Evolutionary conservation across 441 rosid species (phyloP), one percentile per base, ranked within the genome.

Genomic region (Daphne laureola): DNA sequence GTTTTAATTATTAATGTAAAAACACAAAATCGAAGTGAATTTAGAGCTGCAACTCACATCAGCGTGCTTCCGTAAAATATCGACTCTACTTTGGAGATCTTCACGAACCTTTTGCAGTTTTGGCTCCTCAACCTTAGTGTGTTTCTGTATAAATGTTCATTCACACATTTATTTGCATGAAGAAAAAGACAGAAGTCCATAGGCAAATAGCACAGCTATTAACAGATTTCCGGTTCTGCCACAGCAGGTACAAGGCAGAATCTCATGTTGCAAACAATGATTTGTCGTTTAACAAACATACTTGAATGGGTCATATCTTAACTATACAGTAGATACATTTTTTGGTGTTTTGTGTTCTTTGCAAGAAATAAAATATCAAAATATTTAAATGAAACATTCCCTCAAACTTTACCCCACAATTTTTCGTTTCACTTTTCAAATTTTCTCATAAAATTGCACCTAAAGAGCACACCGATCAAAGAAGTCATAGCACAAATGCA

Each of bases 71-170:
- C 66, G 70, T 16, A 93, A 79, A 51, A 87, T 64, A 72, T 93
- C 97, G 64, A 90, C 75, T 78, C 74, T 79, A 74, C 59, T 83
- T 65, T 87, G 90, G 67, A 93, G 95, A 58, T 93, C 97, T 68
- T 85, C 96, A 53, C 69, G 87, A 51, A 60, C 53, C 79, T 69
- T 79, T 78, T 93, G 90, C 73, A 82, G 67, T 59, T 76, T 80
- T 31, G 67, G 57, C 65, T 90, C 96, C 52, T 90, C 95, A 43
- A 72, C 72, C 57, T 75, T 85, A 53, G 70, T 74, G 60, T 93
- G 84, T 72, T 87, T 83, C 97, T 93, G 79, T 45, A 66, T 43
- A 52, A 23, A 69, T 61, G 38, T 50, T 53, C 59, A 71, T 52
- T 8, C 53, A 57, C 53, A 43, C 31, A 68, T 12, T 31, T 31